A percentile compares a stretch with the other conserved stretches of the same genome.
Evolutionary conservation across 2,329 filamentous ascomycete genomes (phyloP).

Genomic region (Fusarium musae): DNA sequence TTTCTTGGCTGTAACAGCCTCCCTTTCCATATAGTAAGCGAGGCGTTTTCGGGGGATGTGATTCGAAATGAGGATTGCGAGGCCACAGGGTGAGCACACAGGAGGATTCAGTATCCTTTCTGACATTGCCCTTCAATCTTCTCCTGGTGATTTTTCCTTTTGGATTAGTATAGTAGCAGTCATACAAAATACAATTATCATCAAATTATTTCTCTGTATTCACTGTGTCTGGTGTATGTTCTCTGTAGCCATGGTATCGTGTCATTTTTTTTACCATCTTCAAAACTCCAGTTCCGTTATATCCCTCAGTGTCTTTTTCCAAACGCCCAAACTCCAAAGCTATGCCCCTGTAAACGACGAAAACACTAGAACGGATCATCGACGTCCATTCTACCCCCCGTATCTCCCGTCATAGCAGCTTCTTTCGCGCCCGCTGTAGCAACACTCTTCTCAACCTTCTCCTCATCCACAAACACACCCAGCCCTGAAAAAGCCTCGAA

Average conservation of each 20-base stretch:
- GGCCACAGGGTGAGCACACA: conserved; percentile 12
- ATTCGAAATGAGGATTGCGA: conserved; percentile 38
- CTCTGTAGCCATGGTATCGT: conserved; percentile 15
- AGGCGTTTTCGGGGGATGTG: conserved; percentile 47
- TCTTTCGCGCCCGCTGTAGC: conserved; percentile 51
- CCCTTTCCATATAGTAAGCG: conserved; percentile 47
- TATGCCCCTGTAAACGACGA: conserved; percentile 30
- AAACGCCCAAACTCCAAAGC: conserved; percentile 42
- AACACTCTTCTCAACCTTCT: conserved; percentile 61
- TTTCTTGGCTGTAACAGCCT: conserved; percentile 39
- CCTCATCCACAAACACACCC: conserved; percentile 87
- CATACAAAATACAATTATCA: conserved; percentile 36
- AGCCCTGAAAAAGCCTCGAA: conserved; percentile 92
- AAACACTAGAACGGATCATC: conserved; percentile 57
- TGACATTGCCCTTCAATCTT: conserved; percentile 12
- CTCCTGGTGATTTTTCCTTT: conserved; percentile 29
- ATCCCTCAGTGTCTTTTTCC: background rate
- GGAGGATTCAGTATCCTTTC: background rate
- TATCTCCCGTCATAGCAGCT: conserved; percentile 48
- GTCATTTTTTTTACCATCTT: background rate
- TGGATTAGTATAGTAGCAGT: conserved; percentile 43
- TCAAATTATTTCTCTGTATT: background rate
- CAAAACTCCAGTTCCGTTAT: conserved; percentile 7
- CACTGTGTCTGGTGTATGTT: background rate
- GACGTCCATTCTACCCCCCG: conserved; percentile 58